These are phyloP conservation scores for Geopyxis carbonaria DNA, from an alignment of 495 filamentous ascomycete genomes.

Conservation along the genomic window DNA sequence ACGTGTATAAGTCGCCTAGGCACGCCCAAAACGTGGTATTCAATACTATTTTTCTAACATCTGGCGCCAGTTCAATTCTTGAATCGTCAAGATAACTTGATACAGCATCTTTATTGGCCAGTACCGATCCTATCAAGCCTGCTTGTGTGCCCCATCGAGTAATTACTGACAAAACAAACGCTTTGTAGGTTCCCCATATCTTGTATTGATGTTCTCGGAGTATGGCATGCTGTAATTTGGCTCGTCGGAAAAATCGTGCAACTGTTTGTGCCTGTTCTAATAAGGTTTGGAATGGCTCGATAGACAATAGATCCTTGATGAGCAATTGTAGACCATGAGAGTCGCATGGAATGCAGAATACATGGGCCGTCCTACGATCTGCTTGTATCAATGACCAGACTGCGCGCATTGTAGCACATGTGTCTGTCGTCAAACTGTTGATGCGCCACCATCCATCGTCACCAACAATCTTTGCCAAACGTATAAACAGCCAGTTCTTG, in stretches of 20 bases:
- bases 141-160: conserved; percentile 3
- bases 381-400: background rate
- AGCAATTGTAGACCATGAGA: conserved; percentile 3
- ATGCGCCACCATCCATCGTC: background rate
- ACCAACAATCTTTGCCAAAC: background rate
- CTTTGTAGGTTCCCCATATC: background rate
- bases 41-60: background rate
- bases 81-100: background rate
- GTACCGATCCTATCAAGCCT: background rate
- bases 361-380: background rate
- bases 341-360: conserved; percentile 3
- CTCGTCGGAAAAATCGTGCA: conserved; percentile 1
- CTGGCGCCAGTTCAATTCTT: background rate
- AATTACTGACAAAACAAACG: background rate
- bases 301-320: background rate
- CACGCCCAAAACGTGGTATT: background rate
- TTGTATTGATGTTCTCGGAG: background rate
- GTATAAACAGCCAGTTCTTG: background rate
- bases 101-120: background rate
- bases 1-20: background rate
- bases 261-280: background rate
- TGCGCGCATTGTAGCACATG: background rate
- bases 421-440: conserved; percentile 2
- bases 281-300: background rate
- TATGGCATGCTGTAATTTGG: background rate